phyloP scores from a whole-genome alignment of 2,329 filamentous ascomycete genomes.

The Colletotrichum sp. region DNA sequence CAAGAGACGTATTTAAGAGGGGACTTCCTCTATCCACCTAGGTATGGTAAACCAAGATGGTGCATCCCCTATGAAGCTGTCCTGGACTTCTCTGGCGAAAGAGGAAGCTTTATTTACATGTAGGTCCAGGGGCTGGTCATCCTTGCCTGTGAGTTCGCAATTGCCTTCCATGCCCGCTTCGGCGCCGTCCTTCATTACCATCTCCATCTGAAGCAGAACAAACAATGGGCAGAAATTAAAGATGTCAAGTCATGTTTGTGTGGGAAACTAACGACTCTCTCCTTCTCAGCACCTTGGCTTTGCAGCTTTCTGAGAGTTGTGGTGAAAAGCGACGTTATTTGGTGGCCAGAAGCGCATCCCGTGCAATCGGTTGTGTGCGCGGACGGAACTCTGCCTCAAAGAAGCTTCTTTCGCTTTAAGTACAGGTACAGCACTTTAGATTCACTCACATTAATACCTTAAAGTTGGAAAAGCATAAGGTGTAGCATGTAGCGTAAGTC shows the following conservation, averaged over 20 bases:
- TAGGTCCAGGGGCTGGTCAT: accelerated
- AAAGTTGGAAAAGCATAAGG: neutral
- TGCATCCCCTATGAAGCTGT: accelerated
- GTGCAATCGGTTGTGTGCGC: neutral
- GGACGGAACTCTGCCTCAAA: neutral
- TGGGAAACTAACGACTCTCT: accelerated
- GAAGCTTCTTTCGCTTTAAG: neutral
- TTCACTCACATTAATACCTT: accelerated
- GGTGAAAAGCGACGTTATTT: neutral
- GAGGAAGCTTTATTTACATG: neutral
- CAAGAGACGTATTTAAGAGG: neutral
- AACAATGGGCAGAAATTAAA: accelerated
- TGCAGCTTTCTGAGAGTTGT: neutral
- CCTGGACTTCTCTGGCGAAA: accelerated
- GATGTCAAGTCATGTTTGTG: accelerated
- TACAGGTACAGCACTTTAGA: neutral
- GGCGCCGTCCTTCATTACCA: neutral
- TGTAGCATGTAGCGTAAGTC: neutral
- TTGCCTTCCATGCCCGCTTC: accelerated
- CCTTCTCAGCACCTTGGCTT: accelerated
- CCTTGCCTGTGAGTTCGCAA: accelerated
- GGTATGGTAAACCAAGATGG: neutral
- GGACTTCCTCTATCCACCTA: neutral
- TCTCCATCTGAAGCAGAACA: neutral
- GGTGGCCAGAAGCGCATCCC: neutral